Percentiles rank a stretch among this genome's conserved stretches.
Evolutionary conservation across 495 filamentous ascomycete species (phyloP).

Genomic region (Sordaria brevicollis): DNA sequence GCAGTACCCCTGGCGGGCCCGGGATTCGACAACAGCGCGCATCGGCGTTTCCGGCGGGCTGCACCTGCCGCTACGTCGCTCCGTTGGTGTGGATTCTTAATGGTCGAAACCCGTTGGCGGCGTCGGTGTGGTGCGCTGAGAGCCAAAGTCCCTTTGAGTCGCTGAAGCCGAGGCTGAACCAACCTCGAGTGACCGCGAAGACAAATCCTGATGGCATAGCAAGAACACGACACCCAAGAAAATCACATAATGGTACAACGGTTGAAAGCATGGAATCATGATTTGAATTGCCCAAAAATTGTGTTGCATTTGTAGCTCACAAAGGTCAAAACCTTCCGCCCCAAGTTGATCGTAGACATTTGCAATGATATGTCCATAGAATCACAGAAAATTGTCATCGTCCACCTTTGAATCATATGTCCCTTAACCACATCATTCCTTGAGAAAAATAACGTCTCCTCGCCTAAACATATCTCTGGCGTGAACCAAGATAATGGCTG

Average conservation of each 20-base stretch:
- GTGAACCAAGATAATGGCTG: not conserved
- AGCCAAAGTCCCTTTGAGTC: not conserved
- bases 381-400: conserved; percentile 20
- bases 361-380: conserved; percentile 34
- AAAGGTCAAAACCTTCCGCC: not conserved
- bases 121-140: not conserved
- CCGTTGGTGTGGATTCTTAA: not conserved
- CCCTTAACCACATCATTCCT: conserved; percentile 15
- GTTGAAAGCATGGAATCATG: not conserved
- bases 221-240: not conserved
- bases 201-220: not conserved
- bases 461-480: conserved; percentile 4
- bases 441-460: conserved; percentile 11
- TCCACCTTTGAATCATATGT: conserved; percentile 24
- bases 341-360: not conserved
- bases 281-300: not conserved
- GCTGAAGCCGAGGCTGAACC: not conserved
- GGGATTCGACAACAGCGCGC: not conserved
- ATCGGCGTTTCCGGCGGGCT: not conserved
- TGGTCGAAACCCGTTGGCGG: not conserved
- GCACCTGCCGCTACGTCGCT: not conserved
- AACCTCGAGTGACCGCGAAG: too few relatives aligned
- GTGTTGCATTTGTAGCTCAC: not conserved
- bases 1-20: not conserved
- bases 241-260: not conserved